Evolutionary conservation across 192 early-diverging fungal genomes (phyloP).

Genomic region (Entophlyctis helioformis): DNA sequence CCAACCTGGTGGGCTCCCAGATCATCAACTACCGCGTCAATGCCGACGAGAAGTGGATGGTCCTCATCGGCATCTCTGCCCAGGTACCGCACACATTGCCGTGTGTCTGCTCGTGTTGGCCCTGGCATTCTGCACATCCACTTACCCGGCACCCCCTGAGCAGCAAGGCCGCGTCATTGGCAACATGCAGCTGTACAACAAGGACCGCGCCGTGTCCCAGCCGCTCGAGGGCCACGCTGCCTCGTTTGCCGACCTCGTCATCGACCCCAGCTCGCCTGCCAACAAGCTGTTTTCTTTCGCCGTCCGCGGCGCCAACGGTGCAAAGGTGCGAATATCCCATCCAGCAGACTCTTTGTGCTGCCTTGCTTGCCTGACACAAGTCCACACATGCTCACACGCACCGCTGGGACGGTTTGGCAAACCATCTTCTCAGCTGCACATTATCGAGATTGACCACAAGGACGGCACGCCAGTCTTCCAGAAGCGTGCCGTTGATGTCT

Average conservation of each 20-base stretch:
- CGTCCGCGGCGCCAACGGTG: conserved; percentile 62
- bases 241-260: conserved; percentile 79
- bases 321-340: conserved; percentile 59
- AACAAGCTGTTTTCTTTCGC: conserved; percentile 92
- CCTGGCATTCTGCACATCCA: not conserved
- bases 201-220: conserved; percentile 84
- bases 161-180: conserved; percentile 81
- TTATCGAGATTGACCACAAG: conserved; percentile 92
- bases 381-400: too few species aligned
- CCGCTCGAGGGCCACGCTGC: conserved; percentile 94
- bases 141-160: not conserved
- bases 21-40: conserved; percentile 94
- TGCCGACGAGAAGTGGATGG: conserved; percentile 86
- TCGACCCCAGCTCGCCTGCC: conserved; percentile 67
- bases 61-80: conserved; percentile 88
- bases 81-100: conserved; percentile 24
- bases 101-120: not conserved
- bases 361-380: too few species aligned
- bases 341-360: too few species aligned
- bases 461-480: conserved; percentile 81
- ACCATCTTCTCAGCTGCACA: conserved; percentile 68
- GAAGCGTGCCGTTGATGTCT: conserved; percentile 85
- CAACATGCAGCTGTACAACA: conserved; percentile 93
- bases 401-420: too few species aligned
- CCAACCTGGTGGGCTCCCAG: conserved; percentile 69